Evolutionary conservation across 352 stramenopile species (phyloP), one percentile per base, ranked within the genome.

Genomic region (Globisporangium orthogonon): DNA sequence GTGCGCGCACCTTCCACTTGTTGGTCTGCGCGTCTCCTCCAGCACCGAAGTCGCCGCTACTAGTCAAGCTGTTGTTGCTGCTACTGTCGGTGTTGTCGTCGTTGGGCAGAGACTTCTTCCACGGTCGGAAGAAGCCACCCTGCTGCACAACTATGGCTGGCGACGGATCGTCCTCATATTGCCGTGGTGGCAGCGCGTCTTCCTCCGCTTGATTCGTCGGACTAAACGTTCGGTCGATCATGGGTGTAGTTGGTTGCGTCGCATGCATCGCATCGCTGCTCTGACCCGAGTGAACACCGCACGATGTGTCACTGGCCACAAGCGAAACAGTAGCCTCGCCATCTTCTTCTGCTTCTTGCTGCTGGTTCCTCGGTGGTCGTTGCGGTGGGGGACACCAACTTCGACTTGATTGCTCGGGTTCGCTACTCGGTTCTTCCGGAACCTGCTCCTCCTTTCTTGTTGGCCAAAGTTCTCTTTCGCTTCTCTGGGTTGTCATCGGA

Each of bases 1-100:
- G 62, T 11, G 80, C 80, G 1, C 80, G 72, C n/a, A 71, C 70
- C 61, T 84, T 87, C 80, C 80, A 90, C 53, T 90, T 90, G 64
- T 90, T 90, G 14, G 51, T 48, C 2, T 61, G 56, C 18, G 57
- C 23, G 14, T 57, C 52, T 17, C 37, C 33, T 48, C 57, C 11
- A 46, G 23, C 23, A 23, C 56, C 29, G 47, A 47, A 23, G 41
- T 47, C 41, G 7, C 41, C 41, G 41, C 41, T 47, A 17, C 41
- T 10, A 17, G 15, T 56, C 1, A 57, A 51, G 23, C 60, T 62
- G 18, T 46, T 46, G 15, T 56, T 49, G 29, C 35, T 66, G 11
- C 43, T 54, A 18, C 53, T 64, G 35, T 73, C 66, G 49, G 62
- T 62, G 13, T 61, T 56, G n/a, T 63, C 54, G 45, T 66, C 52